Evolutionary conservation across 2,329 filamentous ascomycete species (phyloP).

Genomic region (Pseudogymnoascus sp.): DNA sequence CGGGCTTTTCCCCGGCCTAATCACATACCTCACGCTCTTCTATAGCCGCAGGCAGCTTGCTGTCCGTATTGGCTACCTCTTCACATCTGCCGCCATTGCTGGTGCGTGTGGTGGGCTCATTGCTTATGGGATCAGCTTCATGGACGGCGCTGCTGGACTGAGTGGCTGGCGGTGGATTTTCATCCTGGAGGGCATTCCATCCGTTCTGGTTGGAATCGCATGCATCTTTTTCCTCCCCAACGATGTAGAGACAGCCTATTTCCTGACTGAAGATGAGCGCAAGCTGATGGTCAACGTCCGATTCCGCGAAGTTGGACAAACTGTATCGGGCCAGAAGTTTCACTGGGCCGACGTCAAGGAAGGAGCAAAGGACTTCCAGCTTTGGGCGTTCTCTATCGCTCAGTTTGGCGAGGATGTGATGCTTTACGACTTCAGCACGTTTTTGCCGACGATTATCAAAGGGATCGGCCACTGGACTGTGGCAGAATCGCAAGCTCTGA

Average conservation of each 20-base stretch:
- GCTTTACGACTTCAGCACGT: conserved; percentile 59
- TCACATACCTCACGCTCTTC: conserved; percentile 54
- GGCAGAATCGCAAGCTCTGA: conserved; percentile 55
- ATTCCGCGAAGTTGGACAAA: conserved; percentile 41
- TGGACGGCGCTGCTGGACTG: conserved; percentile 48
- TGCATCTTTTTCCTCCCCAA: conserved; percentile 51
- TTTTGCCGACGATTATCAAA: conserved; percentile 60
- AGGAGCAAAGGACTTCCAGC: conserved; percentile 54
- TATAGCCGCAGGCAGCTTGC: conserved; percentile 54
- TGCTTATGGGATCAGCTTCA: conserved; percentile 54
- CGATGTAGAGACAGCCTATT: conserved; percentile 48
- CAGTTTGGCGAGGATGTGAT: conserved; percentile 56
- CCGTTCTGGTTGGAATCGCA: conserved; percentile 44
- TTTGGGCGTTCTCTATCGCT: conserved; percentile 49
- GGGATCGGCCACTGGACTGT: conserved; percentile 48
- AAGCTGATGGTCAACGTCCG: conserved; percentile 39
- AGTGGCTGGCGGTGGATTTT: conserved; percentile 57
- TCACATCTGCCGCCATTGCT: conserved; percentile 50
- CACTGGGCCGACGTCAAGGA: conserved; percentile 48
- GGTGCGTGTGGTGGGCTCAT: conserved; percentile 57
- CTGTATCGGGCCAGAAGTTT: conserved; percentile 41
- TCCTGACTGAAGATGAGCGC: conserved; percentile 44
- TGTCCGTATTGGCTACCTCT: conserved; percentile 54
- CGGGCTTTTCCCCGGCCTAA: conserved; percentile 49
- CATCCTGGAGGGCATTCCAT: conserved; percentile 47